Conservation (phyloP, 1,284 basidiomycete genomes). For the Tilletia walkeri region DNA sequence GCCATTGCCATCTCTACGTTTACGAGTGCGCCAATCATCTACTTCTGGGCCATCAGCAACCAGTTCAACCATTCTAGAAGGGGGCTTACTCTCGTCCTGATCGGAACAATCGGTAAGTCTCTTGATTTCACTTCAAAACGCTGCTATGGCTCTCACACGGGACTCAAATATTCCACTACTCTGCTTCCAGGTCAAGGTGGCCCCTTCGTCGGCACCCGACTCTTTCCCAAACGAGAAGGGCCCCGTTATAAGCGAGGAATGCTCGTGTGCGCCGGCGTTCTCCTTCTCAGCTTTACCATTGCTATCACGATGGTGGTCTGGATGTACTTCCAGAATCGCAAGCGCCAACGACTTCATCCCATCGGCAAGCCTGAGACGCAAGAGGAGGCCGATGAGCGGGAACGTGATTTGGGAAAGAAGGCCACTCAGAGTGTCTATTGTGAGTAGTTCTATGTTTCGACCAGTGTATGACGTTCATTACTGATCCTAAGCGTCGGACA, state of each 20-base stretch:
- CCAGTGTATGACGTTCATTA: too few relatives aligned
- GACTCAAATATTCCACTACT: too few relatives aligned
- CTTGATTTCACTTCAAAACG: neutral
- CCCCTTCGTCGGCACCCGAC: conserved; percentile 40
- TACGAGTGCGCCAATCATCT: conserved; percentile 43
- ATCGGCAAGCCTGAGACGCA: neutral
- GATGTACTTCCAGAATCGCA: neutral
- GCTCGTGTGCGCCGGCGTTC: conserved; percentile 31
- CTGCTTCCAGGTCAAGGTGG: conserved; percentile 42
- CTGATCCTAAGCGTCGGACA: too few relatives aligned
- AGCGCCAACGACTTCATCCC: neutral
- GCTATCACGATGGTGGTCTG: neutral
- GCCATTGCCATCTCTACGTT: conserved; percentile 44
- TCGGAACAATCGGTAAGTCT: conserved; percentile 43
- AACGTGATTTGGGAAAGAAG: neutral
- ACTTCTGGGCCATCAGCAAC: conserved; percentile 44
- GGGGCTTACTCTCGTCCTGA: conserved; percentile 39
- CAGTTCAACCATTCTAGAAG: conserved; percentile 39
- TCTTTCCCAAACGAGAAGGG: conserved; percentile 36
- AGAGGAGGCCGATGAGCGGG: neutral
- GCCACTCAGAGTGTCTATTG: neutral
- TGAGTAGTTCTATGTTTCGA: neutral
- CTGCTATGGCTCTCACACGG: too few relatives aligned
- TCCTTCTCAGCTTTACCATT: conserved; percentile 24
- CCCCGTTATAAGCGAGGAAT: conserved; percentile 45